Evolutionary conservation across 331 rosid species (phyloP), one percentile per base, ranked within the genome.

Genomic region (Rosa hybrid): DNA sequence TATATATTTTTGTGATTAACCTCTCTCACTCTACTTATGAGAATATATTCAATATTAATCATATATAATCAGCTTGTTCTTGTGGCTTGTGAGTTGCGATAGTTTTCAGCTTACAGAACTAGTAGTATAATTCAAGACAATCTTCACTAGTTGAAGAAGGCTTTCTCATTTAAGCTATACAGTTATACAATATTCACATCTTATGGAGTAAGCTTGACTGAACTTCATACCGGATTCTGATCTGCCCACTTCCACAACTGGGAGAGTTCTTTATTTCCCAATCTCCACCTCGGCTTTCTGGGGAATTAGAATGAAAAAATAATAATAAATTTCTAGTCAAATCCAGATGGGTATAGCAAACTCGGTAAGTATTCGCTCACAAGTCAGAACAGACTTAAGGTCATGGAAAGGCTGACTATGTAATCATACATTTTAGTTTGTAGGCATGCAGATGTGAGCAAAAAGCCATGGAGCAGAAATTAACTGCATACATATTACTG

Each of bases 171-270:
- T 25, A 56, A 54, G 78, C 50, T 8, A 56, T 8, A 75, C 7
- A 38, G 9, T 54, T 51, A 38, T 53, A 53, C 4, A 54, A 18
- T 10, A 38, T 53, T 57, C 81, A 25, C 16, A 67, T 50, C 45
- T 53, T n/a, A 62, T 25, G 46, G 18, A 65, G 41, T 49, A 50
- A 42, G 67, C 72, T 60, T 27, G 71, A 65, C 77, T 25, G 49
- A 64, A 75, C 38, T 67, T 82, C 92, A 16, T 81, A 94, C 98
- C 86, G 92, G 98, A 88, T 95, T 95, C 88, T 95, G 99, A 87
- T 95, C 99, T 44, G 99, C 92, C 98, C 98, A 95, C 85, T 93
- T 95, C 99, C 99, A 95, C 81, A 95, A 80, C 81, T 93, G 99
- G 82, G 99, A 91, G 75, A 95, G 90, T 83, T 95, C 99, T 89